A percentile compares a stretch with the other conserved stretches of the same genome.
phyloP scores from a whole-genome alignment of 148 eudicot genomes.

The Dysphania ambrosioides region DNA sequence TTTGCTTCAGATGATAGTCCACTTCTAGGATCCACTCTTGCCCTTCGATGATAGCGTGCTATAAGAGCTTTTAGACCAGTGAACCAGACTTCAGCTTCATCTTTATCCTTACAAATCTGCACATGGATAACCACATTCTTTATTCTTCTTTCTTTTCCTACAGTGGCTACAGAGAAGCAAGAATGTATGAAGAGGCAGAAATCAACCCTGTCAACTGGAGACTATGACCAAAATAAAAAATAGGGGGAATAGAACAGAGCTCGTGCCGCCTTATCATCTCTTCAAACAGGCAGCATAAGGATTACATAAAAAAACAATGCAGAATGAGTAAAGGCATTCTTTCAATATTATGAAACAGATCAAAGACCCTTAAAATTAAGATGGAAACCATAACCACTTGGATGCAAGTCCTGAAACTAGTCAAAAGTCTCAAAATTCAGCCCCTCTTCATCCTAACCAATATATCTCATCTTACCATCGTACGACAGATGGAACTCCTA shows the following conservation, averaged over 20 bases:
- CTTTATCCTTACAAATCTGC: conserved; percentile 81
- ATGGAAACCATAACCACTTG: background rate
- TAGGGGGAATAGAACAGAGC: background rate
- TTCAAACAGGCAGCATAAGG: conserved; percentile 4
- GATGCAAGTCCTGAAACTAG: background rate
- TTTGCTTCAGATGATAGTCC: conserved; percentile 50
- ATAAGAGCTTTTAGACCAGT: conserved; percentile 58
- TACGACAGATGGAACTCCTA: background rate
- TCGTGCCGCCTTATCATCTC: background rate
- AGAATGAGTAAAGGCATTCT: background rate
- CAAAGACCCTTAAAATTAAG: background rate
- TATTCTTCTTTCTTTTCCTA: background rate
- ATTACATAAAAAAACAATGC: conserved; percentile 5
- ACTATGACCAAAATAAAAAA: background rate
- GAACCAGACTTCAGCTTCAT: conserved; percentile 83
- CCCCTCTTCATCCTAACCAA: background rate
- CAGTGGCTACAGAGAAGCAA: background rate
- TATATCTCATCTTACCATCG: background rate
- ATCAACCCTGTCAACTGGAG: background rate
- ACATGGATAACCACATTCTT: conserved; percentile 1
- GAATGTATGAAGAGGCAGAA: background rate
- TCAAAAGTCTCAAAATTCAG: background rate
- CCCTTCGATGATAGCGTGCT: conserved; percentile 45
- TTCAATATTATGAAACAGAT: background rate
- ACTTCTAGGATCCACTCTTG: conserved; percentile 44